Evolutionary conservation across 306 rosid genomes (phyloP), one percentile per base, ranked within the genome.

Genomic region (Acacia melanoxylon): DNA sequence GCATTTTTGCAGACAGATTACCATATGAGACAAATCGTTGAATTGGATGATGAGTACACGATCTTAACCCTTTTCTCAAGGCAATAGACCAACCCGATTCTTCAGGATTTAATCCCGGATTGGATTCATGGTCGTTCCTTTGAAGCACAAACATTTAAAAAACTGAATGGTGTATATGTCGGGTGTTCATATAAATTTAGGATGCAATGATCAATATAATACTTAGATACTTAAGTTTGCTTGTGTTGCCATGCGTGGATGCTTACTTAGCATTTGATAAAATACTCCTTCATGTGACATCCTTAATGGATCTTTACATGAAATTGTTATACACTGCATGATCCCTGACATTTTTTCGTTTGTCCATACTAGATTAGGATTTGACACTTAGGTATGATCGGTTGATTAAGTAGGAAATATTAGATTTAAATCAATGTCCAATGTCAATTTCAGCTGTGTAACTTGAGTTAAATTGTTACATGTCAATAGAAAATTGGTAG

Each of bases 381-480:
- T 48, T 48, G 54, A 48, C 54, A 5, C 6, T 9, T n/a, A n/a
- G 27, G 14, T 8, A 56, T 54, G 13, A 4, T 20, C 1, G 12
- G 62, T 56, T 56, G 5, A 8, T 56, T 20, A n/a, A n/a, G 62
- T 8, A 20, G 10, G 24, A 15, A 22, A 10, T 22, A 58, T 58
- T 5, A 16, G 9, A 40, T 20, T 20, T 44, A n/a, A 71, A 61
- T 72, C 37, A 22, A 35, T 70, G 63, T 49, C 24, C 72, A 70
- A 46, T 35, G 22, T 44, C 35, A 31, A 58, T 78, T 62, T 72
- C 72, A 78, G 72, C 74, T 31, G 29, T 63, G 42, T 75, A 78
- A 71, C 52, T 44, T 10, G 56, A 7, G 27, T 19, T 70, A 20
- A 31, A 31, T 31, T 31, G 35, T 31, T 31, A 31, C 35, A 3